Base-by-base conservation (phyloP, 768 basidiomycete genomes). In the Fomitopsis pulvina region DNA sequence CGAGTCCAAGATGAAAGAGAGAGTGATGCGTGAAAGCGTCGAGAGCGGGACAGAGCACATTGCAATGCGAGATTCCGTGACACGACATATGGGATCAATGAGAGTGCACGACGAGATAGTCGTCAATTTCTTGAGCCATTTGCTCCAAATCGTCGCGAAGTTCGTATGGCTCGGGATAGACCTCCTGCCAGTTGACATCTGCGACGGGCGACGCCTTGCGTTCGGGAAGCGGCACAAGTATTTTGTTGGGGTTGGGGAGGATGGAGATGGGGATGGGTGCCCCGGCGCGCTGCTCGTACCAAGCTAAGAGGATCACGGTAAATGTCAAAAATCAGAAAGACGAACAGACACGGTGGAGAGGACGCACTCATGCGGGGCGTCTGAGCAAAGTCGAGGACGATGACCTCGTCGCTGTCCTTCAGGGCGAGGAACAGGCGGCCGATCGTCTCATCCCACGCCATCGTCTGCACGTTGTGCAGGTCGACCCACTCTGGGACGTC, bases 381-480 rank as follows among this genome's bases (percentile, higher is more conserved):
- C 41, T 60, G 57, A 6, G 74, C 73, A 42, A 77, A 75, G 57
- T 83, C 81, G 49, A 77, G 58, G 28, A 83, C 69, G 27, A 68
- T 62, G 38, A 83, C 66, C 12, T 63, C 52, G 3, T 65, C 47
- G 25, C 71, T 72, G 7, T 71, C 57, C 11, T 69, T 69, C 27
- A 70, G 66, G 40, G 76, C 75, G 6, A 83, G 64, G 55, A 78
- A 77, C 12, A 85, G 68, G 32, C 82, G 70, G 3, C 83, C 83
- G 11, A 77, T 78, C 21, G 72, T 68, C 61, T 86, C 83, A 52
- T 87, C 84, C 80, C 80, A 87, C 6, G 78, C 69, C 28, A 84
- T 72, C 16, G 77, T 70, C n/a, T 65, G 63, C 29, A 81, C 60
- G 8, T 72, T 45, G 57, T 61, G 11, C 52, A 40, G 14, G 39